Conservation (phyloP, 495 filamentous ascomycete genomes). For the Wilcoxina mikolae region DNA sequence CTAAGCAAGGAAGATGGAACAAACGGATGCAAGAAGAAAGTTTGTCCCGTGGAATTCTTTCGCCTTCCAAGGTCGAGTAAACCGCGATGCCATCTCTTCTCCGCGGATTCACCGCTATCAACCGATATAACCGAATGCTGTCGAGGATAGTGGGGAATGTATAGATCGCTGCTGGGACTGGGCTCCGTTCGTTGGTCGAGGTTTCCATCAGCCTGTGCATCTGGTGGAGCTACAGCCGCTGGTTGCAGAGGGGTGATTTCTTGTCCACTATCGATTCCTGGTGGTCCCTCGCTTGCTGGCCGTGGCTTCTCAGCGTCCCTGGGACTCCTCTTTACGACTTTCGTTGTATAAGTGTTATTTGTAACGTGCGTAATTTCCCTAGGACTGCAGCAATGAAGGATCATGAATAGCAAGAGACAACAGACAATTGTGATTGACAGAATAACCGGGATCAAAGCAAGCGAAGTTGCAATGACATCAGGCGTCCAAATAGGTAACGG, state of each 20-base stretch:
- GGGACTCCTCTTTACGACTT: neutral
- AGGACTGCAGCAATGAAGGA: slow-evolving; percentile 1
- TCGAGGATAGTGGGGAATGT: neutral
- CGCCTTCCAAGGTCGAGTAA: neutral
- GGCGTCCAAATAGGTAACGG: slow-evolving; percentile 1
- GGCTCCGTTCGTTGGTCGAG: neutral
- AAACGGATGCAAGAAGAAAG: neutral
- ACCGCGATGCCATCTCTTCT: neutral
- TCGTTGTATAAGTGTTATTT: neutral
- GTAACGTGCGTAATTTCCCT: neutral
- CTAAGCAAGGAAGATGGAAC: neutral
- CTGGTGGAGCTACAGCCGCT: neutral
- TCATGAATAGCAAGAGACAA: neutral
- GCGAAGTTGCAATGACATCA: neutral
- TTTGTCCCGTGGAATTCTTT: neutral
- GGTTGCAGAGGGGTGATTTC: neutral
- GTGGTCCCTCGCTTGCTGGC: too few species aligned
- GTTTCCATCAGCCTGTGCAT: neutral
- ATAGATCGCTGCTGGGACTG: neutral
- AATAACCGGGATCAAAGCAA: neutral
- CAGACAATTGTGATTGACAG: neutral
- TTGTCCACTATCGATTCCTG: neutral
- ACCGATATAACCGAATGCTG: neutral
- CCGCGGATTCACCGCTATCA: neutral
- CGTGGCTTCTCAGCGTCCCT: neutral